Base-by-base conservation (phyloP, 345 rosid species). In the Erodium maritimum region DNA sequence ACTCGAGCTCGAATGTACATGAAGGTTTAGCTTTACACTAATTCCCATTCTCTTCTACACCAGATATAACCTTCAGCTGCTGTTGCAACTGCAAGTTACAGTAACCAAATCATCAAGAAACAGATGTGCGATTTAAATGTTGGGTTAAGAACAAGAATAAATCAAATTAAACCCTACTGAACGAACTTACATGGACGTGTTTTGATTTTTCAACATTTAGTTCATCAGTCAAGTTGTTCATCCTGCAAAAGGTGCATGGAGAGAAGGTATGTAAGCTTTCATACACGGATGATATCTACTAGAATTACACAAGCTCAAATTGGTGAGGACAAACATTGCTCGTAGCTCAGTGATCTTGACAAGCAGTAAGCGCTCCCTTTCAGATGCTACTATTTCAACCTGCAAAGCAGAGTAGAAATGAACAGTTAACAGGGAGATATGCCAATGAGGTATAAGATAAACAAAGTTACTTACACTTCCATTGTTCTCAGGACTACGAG, bases 311-410 rank as follows among this genome's bases (percentile, higher is more conserved):
- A 58, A 23, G 58, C 22, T 55, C 25, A 19, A 33, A 56, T 37
- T 54, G 58, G 55, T 33, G 57, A 59, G 51, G 57, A 70, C 85
- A 62, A 61, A 88, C 95, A 87, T 87, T 21, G 90, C 72, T 42
- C 79, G 91, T 59, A 85, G 87, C 69, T 85, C 97, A 4, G 84
- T 64, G 58, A 94, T 81, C 78, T 77, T 77, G 68, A 62, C 54
- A 19, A 79, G 75, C 70, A 94, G 73, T 63, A 75, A 58, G 18
- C 79, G 82, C 75, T 94, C 99, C 78, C 85, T 83, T 67, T 90
- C 96, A 24, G 87, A 79, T 58, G 65, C 69, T 23, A 70, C 60
- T 1, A 72, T 22, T 55, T 94, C 91, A 60, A 73, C 84, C 97
- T 94, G 81, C 64, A 33, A 51, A 68, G 21, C 55, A 21, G n/a